Evolutionary conservation across 2,329 filamentous ascomycete genomes (phyloP).

Genomic region (Tricladium varicosporioides): DNA sequence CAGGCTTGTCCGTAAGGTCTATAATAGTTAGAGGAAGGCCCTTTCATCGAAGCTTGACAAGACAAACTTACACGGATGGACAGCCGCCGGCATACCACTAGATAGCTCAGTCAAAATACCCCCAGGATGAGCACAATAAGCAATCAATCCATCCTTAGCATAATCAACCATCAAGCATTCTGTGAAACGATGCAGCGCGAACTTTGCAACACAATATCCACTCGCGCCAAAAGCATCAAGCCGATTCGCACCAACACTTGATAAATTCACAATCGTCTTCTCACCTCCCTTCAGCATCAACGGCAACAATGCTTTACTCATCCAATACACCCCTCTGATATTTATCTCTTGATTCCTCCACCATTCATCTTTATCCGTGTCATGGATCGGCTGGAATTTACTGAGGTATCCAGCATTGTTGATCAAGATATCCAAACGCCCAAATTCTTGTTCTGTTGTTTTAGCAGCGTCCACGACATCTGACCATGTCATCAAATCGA

Average conservation of each 20-base stretch:
- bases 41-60: no score
- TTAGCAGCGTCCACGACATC: slow-evolving; percentile 14
- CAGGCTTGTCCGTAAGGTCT: slow-evolving; percentile 37
- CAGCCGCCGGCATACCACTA: slow-evolving; percentile 31
- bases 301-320: slow-evolving; percentile 20
- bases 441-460: slow-evolving; percentile 19
- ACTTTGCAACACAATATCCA: slow-evolving; percentile 48
- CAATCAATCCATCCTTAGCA: slow-evolving; percentile 39
- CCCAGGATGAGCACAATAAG: slow-evolving; percentile 42
- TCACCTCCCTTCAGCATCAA: slow-evolving; percentile 26
- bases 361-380: slow-evolving; percentile 17
- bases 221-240: slow-evolving; percentile 36
- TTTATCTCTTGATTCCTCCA: slow-evolving; percentile 27
- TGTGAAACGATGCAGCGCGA: slow-evolving; percentile 47
- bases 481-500: slow-evolving; percentile 19
- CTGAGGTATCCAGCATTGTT: slow-evolving; percentile 26
- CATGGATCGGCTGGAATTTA: slow-evolving; percentile 12
- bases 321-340: slow-evolving; percentile 20
- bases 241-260: slow-evolving; percentile 42
- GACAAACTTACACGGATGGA: slow-evolving; percentile 24
- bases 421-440: slow-evolving; percentile 26
- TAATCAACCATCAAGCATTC: slow-evolving; percentile 49
- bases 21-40: neutral
- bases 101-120: slow-evolving; percentile 39
- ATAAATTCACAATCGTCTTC: slow-evolving; percentile 48